Base-by-base conservation (phyloP, 352 stramenopile species). In the Pythium guiyangense region DNA sequence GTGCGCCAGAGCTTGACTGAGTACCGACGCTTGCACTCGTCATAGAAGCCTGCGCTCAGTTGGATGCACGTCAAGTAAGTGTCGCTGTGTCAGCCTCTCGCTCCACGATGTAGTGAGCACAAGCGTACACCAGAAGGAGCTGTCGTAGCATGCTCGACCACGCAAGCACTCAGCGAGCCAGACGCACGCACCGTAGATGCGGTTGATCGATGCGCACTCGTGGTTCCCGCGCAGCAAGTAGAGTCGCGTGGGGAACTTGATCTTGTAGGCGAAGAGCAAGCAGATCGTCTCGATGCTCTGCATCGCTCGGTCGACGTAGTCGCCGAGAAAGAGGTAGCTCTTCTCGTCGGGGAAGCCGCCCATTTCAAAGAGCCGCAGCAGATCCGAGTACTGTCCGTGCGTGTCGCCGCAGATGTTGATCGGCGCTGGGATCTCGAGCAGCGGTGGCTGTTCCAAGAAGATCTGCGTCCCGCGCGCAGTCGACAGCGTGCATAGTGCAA, bases 381-480 rank as follows among this genome's bases (percentile, higher is more conserved):
- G 74, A 70, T 99, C 97, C 76, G 98, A 96, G 70, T 98, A 99
- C 77, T 99, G 97, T 34, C 95, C 86, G 62, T 99, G 96, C 63
- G 99, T 94, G 71, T 99, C 97, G 29, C 96, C 97, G 43, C 59
- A 66, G 37, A 99, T 98, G 67, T 98, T 98, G 63, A 98, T 94
- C 39, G 96, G 94, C 34, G 90, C 92, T 25, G 88, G 85, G 27
- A 98, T 64, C 71, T 98, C 92, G 42, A 98, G 73, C 44, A 98
- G 63, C 79, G 97, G 96, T 9, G 90, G 89, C 67, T 98, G 90
- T 43, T 87, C 72, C 2, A 98, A 73, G 43, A 98, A 86, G 49
- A 81, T 74, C 72, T 54, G n/a, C 8, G 39, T n/a, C 17, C 12
- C 17, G 39, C 29, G 9, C 29, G 29, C 22, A 22, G 22, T 34